Base-by-base conservation (phyloP, 2,329 filamentous ascomycete genomes). In the Zalaria sp. region DNA sequence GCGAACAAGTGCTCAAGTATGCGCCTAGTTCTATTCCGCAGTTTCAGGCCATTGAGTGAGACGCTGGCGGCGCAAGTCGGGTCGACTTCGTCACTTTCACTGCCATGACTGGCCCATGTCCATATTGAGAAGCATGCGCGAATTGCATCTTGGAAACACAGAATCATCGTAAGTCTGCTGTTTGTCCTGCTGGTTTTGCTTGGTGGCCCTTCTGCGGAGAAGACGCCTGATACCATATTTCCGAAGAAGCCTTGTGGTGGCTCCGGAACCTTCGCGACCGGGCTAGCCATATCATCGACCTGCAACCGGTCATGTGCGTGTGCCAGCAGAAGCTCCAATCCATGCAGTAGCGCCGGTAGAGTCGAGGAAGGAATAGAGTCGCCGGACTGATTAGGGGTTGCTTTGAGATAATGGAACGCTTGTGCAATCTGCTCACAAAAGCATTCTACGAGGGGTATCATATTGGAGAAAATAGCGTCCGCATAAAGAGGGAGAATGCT, bases 141-240 rank as follows among this genome's bases (percentile, higher is more conserved):
- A 44, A 96, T 85, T 1, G 88, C 86, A 58, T 98, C 93, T 59
- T 96, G 89, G 57, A 98, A 94, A 7, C 88, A 93, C n/a, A 98
- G 70, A 35, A 95, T 71, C 18, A 98, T 89, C 0, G 91, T 96
- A 25, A 98, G 70, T 37, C 89, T 77, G 52, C 91, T 89, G 54
- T 96, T 98, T 5, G 88, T 87, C n/a, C 84, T 87, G 5, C 81
- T 77, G 45, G 80, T 86, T 38, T 87, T 79, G n/a, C 77, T 73
- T 46, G 88, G 83, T 2, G 74, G 78, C 1, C 75, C 69, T 45
- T 95, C 87, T 1, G 82, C 76, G 32, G 85, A 74, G 57, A 94
- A 94, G 0, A 94, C 84, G 1, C 86, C 86, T 1, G 87, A 91
- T 1, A 93, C 84, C 77, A 95, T 93, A 51, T 85, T 93, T 36